Percentiles rank a stretch among this genome's conserved stretches.
phyloP scores from a whole-genome alignment of 495 filamentous ascomycete genomes.

The Peziza echinospora region DNA sequence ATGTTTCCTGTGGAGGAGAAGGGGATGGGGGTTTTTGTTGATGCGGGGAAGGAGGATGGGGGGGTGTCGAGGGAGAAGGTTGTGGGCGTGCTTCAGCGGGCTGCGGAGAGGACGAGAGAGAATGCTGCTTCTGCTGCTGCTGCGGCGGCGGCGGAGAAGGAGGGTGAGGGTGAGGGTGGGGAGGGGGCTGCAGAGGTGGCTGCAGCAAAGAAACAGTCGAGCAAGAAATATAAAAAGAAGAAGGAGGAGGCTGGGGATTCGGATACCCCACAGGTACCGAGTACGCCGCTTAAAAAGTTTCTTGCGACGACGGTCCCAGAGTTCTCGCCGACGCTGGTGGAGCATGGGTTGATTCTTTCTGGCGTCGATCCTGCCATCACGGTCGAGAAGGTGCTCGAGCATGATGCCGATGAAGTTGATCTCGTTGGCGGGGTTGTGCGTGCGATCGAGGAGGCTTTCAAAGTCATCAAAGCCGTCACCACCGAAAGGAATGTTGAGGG shows the following conservation, averaged over 20 bases:
- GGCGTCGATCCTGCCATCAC: conserved; percentile 43
- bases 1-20: conserved; percentile 65
- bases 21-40: conserved; percentile 50
- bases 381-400: conserved; percentile 43
- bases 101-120: conserved; percentile 24
- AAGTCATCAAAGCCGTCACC: conserved; percentile 38
- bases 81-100: conserved; percentile 41
- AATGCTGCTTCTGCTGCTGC: conserved; percentile 8
- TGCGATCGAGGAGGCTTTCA: conserved; percentile 45
- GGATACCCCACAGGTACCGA: no score
- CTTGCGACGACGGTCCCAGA: conserved; percentile 67
- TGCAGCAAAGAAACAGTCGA: no score
- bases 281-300: conserved; percentile 56
- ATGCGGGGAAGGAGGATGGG: conserved; percentile 57
- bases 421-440: conserved; percentile 39
- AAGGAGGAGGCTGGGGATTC: conserved; percentile 50
- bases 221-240: conserved; percentile 56
- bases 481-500: conserved; percentile 24
- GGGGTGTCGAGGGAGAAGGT: conserved; percentile 55
- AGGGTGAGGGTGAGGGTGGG: conserved; percentile 6
- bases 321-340: conserved; percentile 63
- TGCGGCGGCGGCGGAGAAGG: background rate
- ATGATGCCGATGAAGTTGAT: no score
- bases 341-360: conserved; percentile 54
- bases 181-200: no score